A percentile compares a stretch with the other conserved stretches of the same genome.
Evolutionary conservation across 768 basidiomycete genomes (phyloP).

Genomic region (Panaeolus papilionaceus): DNA sequence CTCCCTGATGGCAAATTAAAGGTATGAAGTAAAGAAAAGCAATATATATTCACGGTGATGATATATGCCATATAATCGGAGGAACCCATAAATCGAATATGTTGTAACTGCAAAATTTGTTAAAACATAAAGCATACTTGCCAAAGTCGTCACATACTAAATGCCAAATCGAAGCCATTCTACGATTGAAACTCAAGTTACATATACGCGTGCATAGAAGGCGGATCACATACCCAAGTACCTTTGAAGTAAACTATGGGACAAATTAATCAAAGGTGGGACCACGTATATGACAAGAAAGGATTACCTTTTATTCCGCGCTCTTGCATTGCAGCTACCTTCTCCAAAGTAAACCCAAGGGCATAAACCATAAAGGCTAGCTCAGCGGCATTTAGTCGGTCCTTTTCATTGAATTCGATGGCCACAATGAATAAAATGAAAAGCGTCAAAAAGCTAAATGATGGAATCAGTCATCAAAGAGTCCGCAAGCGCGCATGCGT

Average conservation of each 20-base stretch:
- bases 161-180: constrained; percentile 95
- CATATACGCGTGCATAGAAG: not conserved
- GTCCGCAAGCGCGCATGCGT: not conserved
- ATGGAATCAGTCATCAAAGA: constrained; percentile 18
- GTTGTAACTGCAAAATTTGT: constrained; percentile 62
- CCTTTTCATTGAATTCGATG: constrained; percentile 72
- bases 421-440: constrained; percentile 82
- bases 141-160: constrained; percentile 52
- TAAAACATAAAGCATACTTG: not conserved
- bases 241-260: constrained; percentile 81
- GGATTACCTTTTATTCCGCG: constrained; percentile 84
- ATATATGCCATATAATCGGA: constrained; percentile 82
- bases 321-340: constrained; percentile 94
- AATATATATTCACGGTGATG: constrained; percentile 55
- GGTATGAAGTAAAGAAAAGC: not conserved
- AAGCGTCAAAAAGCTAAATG: constrained; percentile 72
- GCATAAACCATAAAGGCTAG: constrained; percentile 79
- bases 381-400: constrained; percentile 71
- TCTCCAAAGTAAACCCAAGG: constrained; percentile 89
- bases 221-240: constrained; percentile 65
- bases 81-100: constrained; percentile 75
- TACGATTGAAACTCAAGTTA: constrained; percentile 30
- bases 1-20: constrained; percentile 42
- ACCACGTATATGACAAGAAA: not conserved
- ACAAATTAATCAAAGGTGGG: not conserved